These are phyloP conservation scores for Malus hybrid DNA, from an alignment of 331 rosid species.

Conservation along the genomic window DNA sequence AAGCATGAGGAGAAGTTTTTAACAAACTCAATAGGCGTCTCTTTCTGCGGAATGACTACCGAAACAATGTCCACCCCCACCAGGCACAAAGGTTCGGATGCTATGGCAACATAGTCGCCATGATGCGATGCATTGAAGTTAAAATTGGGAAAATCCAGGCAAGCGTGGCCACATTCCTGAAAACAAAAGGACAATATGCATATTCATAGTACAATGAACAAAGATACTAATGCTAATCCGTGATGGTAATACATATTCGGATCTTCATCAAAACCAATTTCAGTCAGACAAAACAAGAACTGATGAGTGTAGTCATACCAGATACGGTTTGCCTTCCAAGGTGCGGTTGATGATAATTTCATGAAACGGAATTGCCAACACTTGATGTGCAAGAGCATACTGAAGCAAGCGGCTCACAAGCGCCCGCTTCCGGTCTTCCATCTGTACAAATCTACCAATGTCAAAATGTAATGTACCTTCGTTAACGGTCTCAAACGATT, in stretches of 20 bases:
- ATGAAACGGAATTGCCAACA: slow-evolving; percentile 40
- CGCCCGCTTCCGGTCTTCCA: slow-evolving; percentile 71
- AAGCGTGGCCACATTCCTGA: slow-evolving; percentile 43
- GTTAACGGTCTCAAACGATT: neutral
- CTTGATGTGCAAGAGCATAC: slow-evolving; percentile 50
- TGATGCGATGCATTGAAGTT: slow-evolving; percentile 89
- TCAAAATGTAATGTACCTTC: neutral
- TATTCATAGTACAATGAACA: neutral
- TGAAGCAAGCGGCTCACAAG: slow-evolving; percentile 84
- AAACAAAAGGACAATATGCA: neutral
- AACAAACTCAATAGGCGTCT: slow-evolving; percentile 42
- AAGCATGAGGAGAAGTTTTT: slow-evolving; percentile 59
- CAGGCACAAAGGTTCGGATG: slow-evolving; percentile 80
- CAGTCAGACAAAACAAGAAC: neutral
- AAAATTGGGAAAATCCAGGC: slow-evolving; percentile 56
- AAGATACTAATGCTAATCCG: neutral
- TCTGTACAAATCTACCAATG: slow-evolving; percentile 42
- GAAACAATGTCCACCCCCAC: slow-evolving; percentile 85
- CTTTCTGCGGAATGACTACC: slow-evolving; percentile 45
- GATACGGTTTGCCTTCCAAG: slow-evolving; percentile 70
- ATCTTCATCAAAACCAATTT: neutral
- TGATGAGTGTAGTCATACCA: slow-evolving; percentile 29
- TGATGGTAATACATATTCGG: neutral
- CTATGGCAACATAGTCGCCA: slow-evolving; percentile 86
- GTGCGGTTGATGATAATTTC: slow-evolving; percentile 63